Evolutionary conservation across 1,139 yeast species (phyloP), one percentile per base, ranked within the genome.

Genomic region (Hansenula anomala): DNA sequence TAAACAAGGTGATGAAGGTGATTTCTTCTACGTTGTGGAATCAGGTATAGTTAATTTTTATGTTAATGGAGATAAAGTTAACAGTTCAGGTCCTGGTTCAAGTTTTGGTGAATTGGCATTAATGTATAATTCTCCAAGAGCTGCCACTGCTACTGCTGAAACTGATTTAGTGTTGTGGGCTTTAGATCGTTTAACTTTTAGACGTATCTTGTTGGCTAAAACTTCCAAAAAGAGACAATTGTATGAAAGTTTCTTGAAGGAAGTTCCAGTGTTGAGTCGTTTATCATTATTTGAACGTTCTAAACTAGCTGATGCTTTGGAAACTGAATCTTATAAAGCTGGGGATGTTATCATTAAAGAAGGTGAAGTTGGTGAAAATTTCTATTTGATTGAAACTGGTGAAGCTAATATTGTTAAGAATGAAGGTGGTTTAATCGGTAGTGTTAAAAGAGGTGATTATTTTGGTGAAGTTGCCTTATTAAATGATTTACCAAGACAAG

Each of bases 41-140:
- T 63, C 69, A 11, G 98, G 98, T 39, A 65, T 74, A 2, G 96
- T 92, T 39, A 94, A 87, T 48, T 89, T 80, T 56, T 75, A 73
- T 51, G 90, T 85, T 34, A 78, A 87, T 57, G 90, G 83, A 37
- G 62, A 74, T 38, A 75, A 79, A 55, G 94, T 89, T 37, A 84
- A 78, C 53, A 70, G 85, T 3, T 76, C 88, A 23, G 82, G 86
- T 17, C 80, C 88, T 34, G 97, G 97, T 5, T 79, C 95, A 7
- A 83, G 95, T 33, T 92, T 92, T 64, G 98, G 98, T 55, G 98
- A 92, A 63, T 74, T 92, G 56, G 98, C 98, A 2, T 75, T 92
- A 54, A 89, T 92, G 96, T 92, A 92, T 68, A 92, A 92, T 63
- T 81, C 97, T 17, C 97, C 97, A 44, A 79, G 98, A 64, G 98